Evolutionary conservation across 768 basidiomycete species (phyloP).

Genomic region (Xerocomus potaroensis): DNA sequence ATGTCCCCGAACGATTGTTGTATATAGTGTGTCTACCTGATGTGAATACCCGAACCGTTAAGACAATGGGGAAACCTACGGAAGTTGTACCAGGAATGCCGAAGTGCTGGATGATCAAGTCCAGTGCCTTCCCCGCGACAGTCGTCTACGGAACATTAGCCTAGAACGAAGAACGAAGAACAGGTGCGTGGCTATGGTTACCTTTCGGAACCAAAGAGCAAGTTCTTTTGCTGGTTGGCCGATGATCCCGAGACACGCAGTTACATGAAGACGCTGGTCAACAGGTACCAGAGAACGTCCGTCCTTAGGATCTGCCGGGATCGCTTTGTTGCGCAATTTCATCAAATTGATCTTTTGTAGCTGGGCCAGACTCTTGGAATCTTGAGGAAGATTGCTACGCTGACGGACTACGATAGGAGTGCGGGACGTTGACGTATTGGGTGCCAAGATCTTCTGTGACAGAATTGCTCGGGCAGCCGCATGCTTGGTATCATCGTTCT

Average conservation of each 20-base stretch:
- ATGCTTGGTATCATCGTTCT: constrained; percentile 33
- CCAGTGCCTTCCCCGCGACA: constrained; percentile 58
- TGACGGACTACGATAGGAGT: constrained; percentile 27
- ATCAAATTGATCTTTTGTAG: constrained; percentile 59
- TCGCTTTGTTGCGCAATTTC: constrained; percentile 70
- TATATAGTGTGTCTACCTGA: constrained; percentile 42
- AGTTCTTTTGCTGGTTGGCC: constrained; percentile 35
- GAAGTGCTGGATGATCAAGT: constrained; percentile 39
- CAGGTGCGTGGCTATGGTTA: constrained; percentile 22
- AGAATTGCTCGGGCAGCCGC: constrained; percentile 50
- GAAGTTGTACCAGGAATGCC: constrained; percentile 5
- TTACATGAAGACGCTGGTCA: constrained; percentile 58
- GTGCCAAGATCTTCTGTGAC: constrained; percentile 44
- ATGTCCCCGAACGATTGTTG: constrained; percentile 24
- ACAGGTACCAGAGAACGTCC: constrained; percentile 41
- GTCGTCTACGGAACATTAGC: constrained; percentile 40
- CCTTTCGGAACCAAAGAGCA: constrained; percentile 72
- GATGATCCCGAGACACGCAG: constrained; percentile 31
- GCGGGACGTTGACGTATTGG: constrained; percentile 11
- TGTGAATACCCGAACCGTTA: constrained; percentile 12
- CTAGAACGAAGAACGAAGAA: no score
- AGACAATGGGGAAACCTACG: constrained; percentile 8
- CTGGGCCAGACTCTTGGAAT: constrained; percentile 52
- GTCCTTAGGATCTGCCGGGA: constrained; percentile 59
- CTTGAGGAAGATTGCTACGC: constrained; percentile 36